Evolutionary conservation across 345 rosid species (phyloP).

Genomic region (Camelina neglecta): DNA sequence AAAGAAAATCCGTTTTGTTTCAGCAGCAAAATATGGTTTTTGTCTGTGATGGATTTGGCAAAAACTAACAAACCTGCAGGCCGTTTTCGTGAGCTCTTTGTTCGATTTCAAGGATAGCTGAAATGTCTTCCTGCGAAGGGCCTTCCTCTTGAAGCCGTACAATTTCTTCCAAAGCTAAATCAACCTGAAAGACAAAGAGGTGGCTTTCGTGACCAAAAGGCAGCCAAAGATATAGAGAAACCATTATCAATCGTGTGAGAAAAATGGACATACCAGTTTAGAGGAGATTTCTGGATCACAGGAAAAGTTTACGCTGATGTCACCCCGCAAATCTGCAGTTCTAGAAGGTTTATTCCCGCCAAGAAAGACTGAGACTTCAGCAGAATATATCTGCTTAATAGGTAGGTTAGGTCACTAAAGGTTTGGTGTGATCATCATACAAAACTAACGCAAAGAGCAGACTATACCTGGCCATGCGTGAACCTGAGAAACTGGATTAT

Average conservation of each 20-base stretch:
- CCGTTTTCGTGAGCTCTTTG: slow-evolving; percentile 96
- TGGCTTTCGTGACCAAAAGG: slow-evolving; percentile 24
- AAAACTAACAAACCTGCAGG: slow-evolving; percentile 56
- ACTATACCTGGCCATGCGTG: slow-evolving; percentile 83
- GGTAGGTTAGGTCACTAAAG: slow-evolving; percentile 30
- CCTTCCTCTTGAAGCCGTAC: slow-evolving; percentile 81
- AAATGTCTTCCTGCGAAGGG: slow-evolving; percentile 71
- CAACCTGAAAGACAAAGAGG: slow-evolving; percentile 58
- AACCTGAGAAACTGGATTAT: slow-evolving; percentile 87
- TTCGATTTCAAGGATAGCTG: slow-evolving; percentile 83
- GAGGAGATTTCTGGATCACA: slow-evolving; percentile 92
- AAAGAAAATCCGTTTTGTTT: slow-evolving; percentile 6
- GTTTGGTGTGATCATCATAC: slow-evolving; percentile 27
- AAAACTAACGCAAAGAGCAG: slow-evolving; percentile 23
- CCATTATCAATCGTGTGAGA: background rate
- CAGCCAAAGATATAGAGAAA: slow-evolving; percentile 4
- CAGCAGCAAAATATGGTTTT: background rate
- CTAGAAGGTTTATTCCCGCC: slow-evolving; percentile 90
- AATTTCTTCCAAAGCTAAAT: slow-evolving; percentile 86
- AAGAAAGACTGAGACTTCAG: slow-evolving; percentile 81
- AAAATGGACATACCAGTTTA: slow-evolving; percentile 59
- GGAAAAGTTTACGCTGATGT: slow-evolving; percentile 79
- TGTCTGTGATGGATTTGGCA: background rate
- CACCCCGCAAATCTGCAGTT: slow-evolving; percentile 85
- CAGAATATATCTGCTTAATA: slow-evolving; percentile 72